phyloP scores from a whole-genome alignment of 768 basidiomycete species.

The Lactarius evosmus region DNA sequence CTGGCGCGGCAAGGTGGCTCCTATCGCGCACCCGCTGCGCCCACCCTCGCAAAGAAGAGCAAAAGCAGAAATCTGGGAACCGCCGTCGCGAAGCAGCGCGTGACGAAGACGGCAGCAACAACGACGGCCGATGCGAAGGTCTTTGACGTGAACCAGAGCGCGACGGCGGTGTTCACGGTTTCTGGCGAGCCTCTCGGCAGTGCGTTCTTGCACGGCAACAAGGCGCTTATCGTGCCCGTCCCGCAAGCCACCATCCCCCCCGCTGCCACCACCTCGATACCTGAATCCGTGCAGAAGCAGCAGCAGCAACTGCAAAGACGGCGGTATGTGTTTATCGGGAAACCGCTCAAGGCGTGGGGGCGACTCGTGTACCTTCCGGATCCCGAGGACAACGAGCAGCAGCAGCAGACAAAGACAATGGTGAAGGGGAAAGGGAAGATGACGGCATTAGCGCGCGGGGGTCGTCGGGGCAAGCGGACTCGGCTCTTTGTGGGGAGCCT shows the following conservation, averaged over 20 bases:
- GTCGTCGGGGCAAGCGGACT: background rate
- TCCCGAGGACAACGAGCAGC: background rate
- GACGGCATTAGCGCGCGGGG: background rate
- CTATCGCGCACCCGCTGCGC: background rate
- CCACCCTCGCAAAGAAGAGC: background rate
- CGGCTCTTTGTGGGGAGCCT: slow-evolving; percentile 6
- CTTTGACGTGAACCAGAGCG: background rate
- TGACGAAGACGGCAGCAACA: no score
- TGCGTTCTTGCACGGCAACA: background rate
- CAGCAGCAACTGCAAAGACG: background rate
- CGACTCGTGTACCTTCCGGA: slow-evolving; percentile 4
- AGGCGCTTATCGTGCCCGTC: background rate
- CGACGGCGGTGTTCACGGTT: background rate
- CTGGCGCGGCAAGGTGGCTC: background rate
- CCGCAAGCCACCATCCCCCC: background rate
- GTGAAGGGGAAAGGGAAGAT: background rate
- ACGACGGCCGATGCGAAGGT: background rate
- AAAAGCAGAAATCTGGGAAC: background rate
- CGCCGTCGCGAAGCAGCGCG: background rate
- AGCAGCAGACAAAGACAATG: background rate
- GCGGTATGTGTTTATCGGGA: background rate
- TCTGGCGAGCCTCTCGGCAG: background rate
- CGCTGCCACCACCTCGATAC: background rate
- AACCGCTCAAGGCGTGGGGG: slow-evolving; percentile 17
- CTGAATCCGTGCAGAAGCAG: background rate